phyloP scores from a whole-genome alignment of 2,329 filamentous ascomycete genomes.

The Coniochaeta hoffmannii region DNA sequence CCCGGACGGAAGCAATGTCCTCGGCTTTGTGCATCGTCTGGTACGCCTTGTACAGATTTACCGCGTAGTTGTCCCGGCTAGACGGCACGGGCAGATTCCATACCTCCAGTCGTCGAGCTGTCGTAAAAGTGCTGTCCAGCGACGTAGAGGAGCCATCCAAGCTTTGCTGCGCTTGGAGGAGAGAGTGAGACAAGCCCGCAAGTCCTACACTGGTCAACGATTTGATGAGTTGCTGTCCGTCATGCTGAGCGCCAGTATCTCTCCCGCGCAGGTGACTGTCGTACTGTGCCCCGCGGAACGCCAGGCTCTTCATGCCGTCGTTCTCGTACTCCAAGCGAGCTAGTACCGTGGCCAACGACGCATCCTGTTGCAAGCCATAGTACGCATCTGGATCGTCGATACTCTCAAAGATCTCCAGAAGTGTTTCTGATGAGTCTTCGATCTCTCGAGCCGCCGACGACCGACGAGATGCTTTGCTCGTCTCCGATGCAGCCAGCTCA shows the following conservation, averaged over 20 bases:
- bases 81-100: constrained; percentile 82
- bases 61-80: constrained; percentile 52
- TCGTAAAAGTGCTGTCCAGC: constrained; percentile 67
- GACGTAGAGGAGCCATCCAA: constrained; percentile 49
- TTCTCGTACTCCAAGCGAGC: constrained; percentile 83
- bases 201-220: constrained; percentile 76
- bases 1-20: constrained; percentile 43
- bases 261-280: constrained; percentile 70
- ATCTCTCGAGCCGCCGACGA: constrained; percentile 49
- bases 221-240: constrained; percentile 64
- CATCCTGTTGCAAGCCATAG: constrained; percentile 77
- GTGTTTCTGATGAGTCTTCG: constrained; percentile 54
- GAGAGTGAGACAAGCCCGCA: constrained; percentile 74
- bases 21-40: constrained; percentile 67
- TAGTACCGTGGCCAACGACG: constrained; percentile 70
- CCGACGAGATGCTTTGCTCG: constrained; percentile 52
- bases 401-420: constrained; percentile 80
- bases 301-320: constrained; percentile 77
- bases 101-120: constrained; percentile 75
- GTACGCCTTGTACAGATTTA: constrained; percentile 71
- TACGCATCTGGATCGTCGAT: constrained; percentile 95
- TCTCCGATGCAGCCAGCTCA: constrained; percentile 60
- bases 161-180: constrained; percentile 62
- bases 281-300: constrained; percentile 85
- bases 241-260: constrained; percentile 46